Base-by-base conservation (phyloP, 2,329 filamentous ascomycete genomes). In the Amesomyces nigricolor region DNA sequence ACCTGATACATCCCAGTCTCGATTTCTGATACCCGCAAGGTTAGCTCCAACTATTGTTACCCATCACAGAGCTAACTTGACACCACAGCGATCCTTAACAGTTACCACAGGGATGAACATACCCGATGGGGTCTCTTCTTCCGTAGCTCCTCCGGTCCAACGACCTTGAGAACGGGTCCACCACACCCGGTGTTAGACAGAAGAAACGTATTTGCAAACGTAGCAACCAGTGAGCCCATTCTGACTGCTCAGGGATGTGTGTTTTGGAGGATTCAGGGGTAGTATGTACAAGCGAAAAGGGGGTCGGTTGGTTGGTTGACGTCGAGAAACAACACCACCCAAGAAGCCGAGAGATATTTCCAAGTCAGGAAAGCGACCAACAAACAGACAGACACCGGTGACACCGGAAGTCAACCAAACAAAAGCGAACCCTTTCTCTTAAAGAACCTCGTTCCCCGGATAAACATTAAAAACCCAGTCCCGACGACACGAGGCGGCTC, bases 121-220 rank as follows among this genome's bases (percentile, higher is more conserved):
- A 62, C 60, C 52, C 60, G 56, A 51, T 68, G 66, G 17, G 63
- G 58, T 42, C 59, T 54, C 53, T 63, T 63, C 54, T 58, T 61
- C 16, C 64, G 62, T 19, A 42, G 29, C 37, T 63, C 61, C 9
- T 58, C 53, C 4, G 59, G 61, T 30, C 56, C 59, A n/a, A 61
- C 59, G n/a, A 59, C 35, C 39, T 47, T 43, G 16, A 63, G 42
- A 2, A 40, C 47, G 2, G 59, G 61, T 40, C 46, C 32, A 17
- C 53, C 55, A 8, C 40, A 39, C 11, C 54, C 59, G 32, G 42
- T 48, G 13, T 47, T 40, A 38, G 56, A 19, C 22, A 58, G 42
- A 29, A 63, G 54, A 39, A 63, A 63, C 6, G 61, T 63, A 50
- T 63, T 57, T 49, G 61, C 54, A 30, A 63, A 63, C 8, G 51